phyloP scores from a whole-genome alignment of 495 filamentous ascomycete species.

The Aspergillus indologenus region DNA sequence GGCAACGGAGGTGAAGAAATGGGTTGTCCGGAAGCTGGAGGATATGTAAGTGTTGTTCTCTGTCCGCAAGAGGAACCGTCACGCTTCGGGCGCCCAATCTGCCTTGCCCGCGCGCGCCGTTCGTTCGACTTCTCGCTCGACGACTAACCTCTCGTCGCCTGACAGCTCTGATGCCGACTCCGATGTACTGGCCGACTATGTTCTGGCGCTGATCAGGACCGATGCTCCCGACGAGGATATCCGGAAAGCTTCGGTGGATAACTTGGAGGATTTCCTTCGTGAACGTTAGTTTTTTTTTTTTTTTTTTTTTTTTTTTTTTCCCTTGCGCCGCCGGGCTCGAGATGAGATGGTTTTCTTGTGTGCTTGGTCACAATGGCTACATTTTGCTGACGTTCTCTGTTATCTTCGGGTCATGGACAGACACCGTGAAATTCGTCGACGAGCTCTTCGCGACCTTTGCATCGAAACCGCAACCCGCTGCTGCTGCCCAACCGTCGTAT shows the following conservation, averaged over 20 bases:
- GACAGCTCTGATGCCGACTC: slow-evolving; percentile 87
- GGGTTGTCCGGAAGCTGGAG: slow-evolving; percentile 87
- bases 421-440: slow-evolving; percentile 73
- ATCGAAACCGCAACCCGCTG: slow-evolving; percentile 45
- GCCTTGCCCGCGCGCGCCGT: too few relatives aligned
- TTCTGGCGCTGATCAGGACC: slow-evolving; percentile 81
- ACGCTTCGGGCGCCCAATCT: neutral
- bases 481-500: slow-evolving; percentile 19
- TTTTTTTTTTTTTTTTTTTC: too few relatives aligned
- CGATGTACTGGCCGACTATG: slow-evolving; percentile 93
- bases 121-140: neutral
- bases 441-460: slow-evolving; percentile 74
- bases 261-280: slow-evolving; percentile 83
- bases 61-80: slow-evolving; percentile 15
- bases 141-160: neutral
- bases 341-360: too few relatives aligned
- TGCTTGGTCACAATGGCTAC: too few relatives aligned
- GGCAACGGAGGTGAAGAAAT: slow-evolving; percentile 70
- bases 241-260: slow-evolving; percentile 67
- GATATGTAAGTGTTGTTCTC: slow-evolving; percentile 88
- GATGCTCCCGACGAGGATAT: slow-evolving; percentile 75
- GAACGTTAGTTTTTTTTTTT: slow-evolving; percentile 62
- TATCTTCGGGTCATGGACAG: slow-evolving; percentile 33
- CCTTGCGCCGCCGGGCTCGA: too few relatives aligned
- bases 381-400: neutral